These are phyloP conservation scores for Botryosphaeria dothidea DNA, from an alignment of 2,329 filamentous ascomycete genomes.

Conservation along the genomic window DNA sequence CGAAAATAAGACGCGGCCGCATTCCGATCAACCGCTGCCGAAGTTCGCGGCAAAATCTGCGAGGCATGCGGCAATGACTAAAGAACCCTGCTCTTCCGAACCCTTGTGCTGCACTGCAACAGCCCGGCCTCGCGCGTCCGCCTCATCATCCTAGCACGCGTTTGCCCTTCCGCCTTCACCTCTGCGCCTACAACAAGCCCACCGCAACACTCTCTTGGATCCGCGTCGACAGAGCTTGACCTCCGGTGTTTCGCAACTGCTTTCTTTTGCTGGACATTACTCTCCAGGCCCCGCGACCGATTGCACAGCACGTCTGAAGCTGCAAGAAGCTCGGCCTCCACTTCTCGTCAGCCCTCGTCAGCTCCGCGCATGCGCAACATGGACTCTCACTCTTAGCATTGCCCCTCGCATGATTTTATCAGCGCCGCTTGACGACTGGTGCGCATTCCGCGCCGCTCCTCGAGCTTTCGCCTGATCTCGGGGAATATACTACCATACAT, in stretches of 20 bases:
- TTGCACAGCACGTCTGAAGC: not conserved
- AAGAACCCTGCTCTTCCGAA: not conserved
- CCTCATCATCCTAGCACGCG: constrained; percentile 1
- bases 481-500: not conserved
- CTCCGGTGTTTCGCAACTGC: not conserved
- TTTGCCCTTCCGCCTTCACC: not conserved
- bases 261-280: not conserved
- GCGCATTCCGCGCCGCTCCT: not conserved
- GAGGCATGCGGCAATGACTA: not conserved
- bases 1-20: not conserved
- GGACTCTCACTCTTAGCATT: not conserved
- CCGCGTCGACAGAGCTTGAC: not conserved
- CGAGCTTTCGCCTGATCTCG: not conserved
- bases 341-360: not conserved
- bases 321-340: not conserved
- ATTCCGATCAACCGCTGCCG: not conserved
- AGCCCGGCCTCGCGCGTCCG: not conserved
- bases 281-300: not conserved
- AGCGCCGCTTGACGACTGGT: not conserved
- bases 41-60: no score
- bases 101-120: not conserved
- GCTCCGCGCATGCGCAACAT: not conserved
- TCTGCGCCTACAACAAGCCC: not conserved
- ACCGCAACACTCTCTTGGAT: not conserved
- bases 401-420: no score